phyloP scores from a whole-genome alignment of 2,329 filamentous ascomycete species.

The Cordyceps fumosorosea region DNA sequence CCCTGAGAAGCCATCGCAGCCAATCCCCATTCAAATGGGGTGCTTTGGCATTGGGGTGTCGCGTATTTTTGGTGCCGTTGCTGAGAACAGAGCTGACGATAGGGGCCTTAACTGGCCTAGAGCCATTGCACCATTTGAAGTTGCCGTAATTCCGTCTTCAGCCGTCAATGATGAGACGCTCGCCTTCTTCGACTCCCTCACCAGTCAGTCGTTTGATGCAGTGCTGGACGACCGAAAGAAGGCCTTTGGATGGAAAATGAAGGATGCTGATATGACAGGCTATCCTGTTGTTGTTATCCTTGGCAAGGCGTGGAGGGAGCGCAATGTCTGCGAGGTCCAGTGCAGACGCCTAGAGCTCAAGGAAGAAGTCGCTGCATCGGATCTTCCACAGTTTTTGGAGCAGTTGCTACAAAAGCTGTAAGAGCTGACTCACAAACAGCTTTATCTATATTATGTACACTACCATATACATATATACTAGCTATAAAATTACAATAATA shows the following conservation, averaged over 20 bases:
- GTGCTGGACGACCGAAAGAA: constrained; percentile 68
- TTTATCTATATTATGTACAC: background rate
- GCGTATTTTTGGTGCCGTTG: constrained; percentile 80
- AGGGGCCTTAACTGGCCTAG: constrained; percentile 83
- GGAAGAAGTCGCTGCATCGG: constrained; percentile 47
- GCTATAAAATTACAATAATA: background rate
- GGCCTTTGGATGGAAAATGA: constrained; percentile 75
- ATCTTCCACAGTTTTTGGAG: constrained; percentile 35
- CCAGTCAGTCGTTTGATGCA: constrained; percentile 45
- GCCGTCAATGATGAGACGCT: constrained; percentile 41
- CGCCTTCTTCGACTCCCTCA: constrained; percentile 58
- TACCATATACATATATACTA: background rate
- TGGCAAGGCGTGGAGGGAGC: constrained; percentile 60
- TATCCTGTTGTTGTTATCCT: constrained; percentile 80
- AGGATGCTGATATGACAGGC: constrained; percentile 82
- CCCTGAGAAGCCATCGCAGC: constrained; percentile 21
- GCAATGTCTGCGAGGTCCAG: constrained; percentile 65
- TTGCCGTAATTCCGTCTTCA: constrained; percentile 54
- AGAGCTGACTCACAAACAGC: constrained; percentile 9
- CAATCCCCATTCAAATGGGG: constrained; percentile 75
- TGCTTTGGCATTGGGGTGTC: constrained; percentile 95
- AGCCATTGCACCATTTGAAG: constrained; percentile 78
- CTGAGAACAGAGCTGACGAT: constrained; percentile 64
- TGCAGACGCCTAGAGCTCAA: constrained; percentile 62
- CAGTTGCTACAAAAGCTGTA: constrained; percentile 44